Base-by-base conservation (phyloP, 1,139 yeast species). In the Groenewaldozyma sp. region DNA sequence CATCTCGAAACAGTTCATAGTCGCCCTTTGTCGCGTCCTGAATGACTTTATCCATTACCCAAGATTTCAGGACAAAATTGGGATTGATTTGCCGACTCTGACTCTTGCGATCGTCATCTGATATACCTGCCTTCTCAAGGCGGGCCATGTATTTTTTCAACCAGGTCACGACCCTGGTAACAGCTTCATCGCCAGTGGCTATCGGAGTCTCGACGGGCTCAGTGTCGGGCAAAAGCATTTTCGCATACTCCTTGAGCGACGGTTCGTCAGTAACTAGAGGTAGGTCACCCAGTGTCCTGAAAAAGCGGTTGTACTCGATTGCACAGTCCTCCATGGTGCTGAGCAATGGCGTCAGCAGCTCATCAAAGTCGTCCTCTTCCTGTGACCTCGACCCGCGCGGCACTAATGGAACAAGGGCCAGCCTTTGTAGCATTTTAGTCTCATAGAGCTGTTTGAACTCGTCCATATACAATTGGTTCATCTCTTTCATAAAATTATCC, bases 41-140 rank as follows among this genome's bases (percentile, higher is more conserved):
- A 39, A 84, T 80, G 0, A 86, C 95, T 46, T 87, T 91, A 42
- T 86, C 88, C 40, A 91, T 65, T 38, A 88, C 77, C 91, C 95
- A 86, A 49, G 79, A 82, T 45, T 91, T 71, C 13, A 95, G 94
- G 13, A 83, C 70, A 54, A 91, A 88, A 29, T 74, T 55, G 2
- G 98, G 98, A 54, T 91, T 91, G 40, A 64, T 68, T 2, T 49
- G 41, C 11, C 62, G 20, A 10, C 33, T 16, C 7, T 67, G 51
- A 3, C 47, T 49, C 3, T 50, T 50, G 31, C 82, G 66, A 1
- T 51, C 55, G 14, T 60, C 61, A 28, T 64, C 63, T 0, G 61
- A 48, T 21, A 63, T 54, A 2, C 65, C 52, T 13, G 27, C 16
- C 24, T 24, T 17, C 52, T 70, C 64, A 14, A 52, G 51, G 37